Evolutionary conservation across 306 rosid species (phyloP), one percentile per base, ranked within the genome.

Genomic region (Glycyrrhiza uralensis): DNA sequence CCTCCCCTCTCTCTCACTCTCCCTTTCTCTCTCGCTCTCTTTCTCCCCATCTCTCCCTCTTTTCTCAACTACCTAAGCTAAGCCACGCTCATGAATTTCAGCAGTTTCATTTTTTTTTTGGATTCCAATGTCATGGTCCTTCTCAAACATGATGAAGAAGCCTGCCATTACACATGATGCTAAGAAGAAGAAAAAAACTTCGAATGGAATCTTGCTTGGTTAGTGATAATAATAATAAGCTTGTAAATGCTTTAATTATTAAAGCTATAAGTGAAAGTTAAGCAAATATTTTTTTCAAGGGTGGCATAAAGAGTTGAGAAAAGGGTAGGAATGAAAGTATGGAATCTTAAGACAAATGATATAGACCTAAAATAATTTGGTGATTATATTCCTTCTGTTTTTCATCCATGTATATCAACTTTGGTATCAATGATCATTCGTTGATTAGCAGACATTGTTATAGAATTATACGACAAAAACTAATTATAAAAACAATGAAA

Each of bases 21-120:
- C n/a, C n/a, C n/a, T n/a, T n/a, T n/a, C n/a, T n/a, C n/a, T n/a
- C n/a, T n/a, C n/a, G n/a, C n/a, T n/a, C n/a, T n/a, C n/a, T n/a
- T n/a, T n/a, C n/a, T n/a, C n/a, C n/a, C n/a, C n/a, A n/a, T n/a
- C n/a, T n/a, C n/a, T n/a, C n/a, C n/a, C n/a, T 75, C 70, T 83
- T 75, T 65, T 71, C 59, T 52, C 23, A 67, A 5, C 71, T 46
- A 4, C 67, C 72, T 17, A 50, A 52, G 54, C 70, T 55, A 70
- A n/a, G 56, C 77, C 84, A 80, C 60, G 61, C 84, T 75, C 87
- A 80, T 71, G 32, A 72, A 72, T 76, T 80, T 83, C 79, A 76
- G 80, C 82, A 72, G 5, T 57, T 79, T 3, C 0, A 0, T 66
- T 69, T n/a, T n/a, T n/a, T n/a, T 69, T 33, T 44, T 23, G 46